A percentile compares a stretch with the other conserved stretches of the same genome.
phyloP scores from a whole-genome alignment of 345 rosid species.

The Salix exigua region DNA sequence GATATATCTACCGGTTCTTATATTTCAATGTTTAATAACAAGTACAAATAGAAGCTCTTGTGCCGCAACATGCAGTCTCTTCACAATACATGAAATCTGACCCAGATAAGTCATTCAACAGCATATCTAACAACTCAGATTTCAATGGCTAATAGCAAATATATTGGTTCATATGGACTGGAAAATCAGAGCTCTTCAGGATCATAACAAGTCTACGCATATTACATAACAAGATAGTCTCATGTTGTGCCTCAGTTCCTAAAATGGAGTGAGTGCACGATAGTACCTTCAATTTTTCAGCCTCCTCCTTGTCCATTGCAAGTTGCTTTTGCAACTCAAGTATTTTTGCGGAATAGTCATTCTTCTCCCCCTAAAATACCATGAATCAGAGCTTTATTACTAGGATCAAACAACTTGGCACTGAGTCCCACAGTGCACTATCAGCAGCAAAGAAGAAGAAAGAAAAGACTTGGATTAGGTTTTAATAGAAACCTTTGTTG shows the following conservation, averaged over 20 bases:
- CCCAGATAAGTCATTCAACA: no score
- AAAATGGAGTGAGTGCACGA: neutral
- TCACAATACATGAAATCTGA: neutral
- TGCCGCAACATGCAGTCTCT: neutral
- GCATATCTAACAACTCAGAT: neutral
- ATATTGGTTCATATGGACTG: neutral
- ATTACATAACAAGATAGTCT: neutral
- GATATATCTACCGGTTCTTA: neutral
- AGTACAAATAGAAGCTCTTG: neutral
- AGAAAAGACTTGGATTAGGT: neutral
- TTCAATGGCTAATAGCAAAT: neutral
- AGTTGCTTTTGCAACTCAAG: conserved; percentile 85
- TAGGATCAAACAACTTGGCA: conserved; percentile 13
- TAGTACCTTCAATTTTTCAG: conserved; percentile 69
- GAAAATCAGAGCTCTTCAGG: neutral
- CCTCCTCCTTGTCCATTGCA: conserved; percentile 83
- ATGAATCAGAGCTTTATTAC: neutral
- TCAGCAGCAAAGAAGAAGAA: neutral
- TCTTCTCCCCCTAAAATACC: conserved; percentile 59
- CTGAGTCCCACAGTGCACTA: neutral
- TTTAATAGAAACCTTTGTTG: conserved; percentile 47
- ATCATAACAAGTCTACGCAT: neutral
- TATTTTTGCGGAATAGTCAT: conserved; percentile 72
- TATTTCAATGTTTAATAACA: neutral
- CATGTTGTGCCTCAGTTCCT: neutral